phyloP scores from a whole-genome alignment of 2,329 filamentous ascomycete genomes.

The Ceratocystis smalleyi region DNA sequence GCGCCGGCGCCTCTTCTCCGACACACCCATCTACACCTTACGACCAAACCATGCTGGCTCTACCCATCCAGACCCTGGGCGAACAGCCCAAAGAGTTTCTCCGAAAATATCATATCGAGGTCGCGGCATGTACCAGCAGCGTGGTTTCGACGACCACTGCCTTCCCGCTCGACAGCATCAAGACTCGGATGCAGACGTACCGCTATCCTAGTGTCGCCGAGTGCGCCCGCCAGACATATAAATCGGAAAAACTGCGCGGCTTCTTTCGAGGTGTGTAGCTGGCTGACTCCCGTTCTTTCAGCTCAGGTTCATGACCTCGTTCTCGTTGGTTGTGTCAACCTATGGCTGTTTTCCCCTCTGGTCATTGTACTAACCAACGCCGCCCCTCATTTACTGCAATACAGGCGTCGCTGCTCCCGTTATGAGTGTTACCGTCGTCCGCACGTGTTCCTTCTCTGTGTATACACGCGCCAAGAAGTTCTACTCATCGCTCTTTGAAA shows the following conservation, averaged over 20 bases:
- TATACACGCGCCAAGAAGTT: slow-evolving; percentile 64
- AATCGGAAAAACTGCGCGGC: slow-evolving; percentile 52
- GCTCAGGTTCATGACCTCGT: neutral
- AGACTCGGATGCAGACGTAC: slow-evolving; percentile 81
- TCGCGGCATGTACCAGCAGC: slow-evolving; percentile 62
- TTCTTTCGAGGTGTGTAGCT: slow-evolving; percentile 59
- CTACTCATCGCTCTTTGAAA: slow-evolving; percentile 55
- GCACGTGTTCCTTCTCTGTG: slow-evolving; percentile 64
- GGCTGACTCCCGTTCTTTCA: neutral
- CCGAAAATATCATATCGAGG: slow-evolving; percentile 53
- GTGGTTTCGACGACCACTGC: slow-evolving; percentile 62
- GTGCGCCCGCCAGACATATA: slow-evolving; percentile 62
- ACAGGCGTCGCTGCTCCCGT: slow-evolving; percentile 65
- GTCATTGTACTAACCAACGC: slow-evolving; percentile 3
- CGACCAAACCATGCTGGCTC: slow-evolving; percentile 12
- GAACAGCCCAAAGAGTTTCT: slow-evolving; percentile 14
- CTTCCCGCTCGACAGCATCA: slow-evolving; percentile 81
- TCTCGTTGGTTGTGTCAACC: neutral
- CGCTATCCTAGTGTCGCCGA: slow-evolving; percentile 59
- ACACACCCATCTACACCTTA: neutral
- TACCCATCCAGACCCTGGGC: slow-evolving; percentile 12
- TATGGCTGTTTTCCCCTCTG: too few relatives aligned
- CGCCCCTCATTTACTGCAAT: neutral
- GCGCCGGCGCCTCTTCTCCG: neutral
- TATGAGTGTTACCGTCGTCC: slow-evolving; percentile 59